phyloP scores from a whole-genome alignment of 441 rosid genomes.

The Erysimum cheiri region DNA sequence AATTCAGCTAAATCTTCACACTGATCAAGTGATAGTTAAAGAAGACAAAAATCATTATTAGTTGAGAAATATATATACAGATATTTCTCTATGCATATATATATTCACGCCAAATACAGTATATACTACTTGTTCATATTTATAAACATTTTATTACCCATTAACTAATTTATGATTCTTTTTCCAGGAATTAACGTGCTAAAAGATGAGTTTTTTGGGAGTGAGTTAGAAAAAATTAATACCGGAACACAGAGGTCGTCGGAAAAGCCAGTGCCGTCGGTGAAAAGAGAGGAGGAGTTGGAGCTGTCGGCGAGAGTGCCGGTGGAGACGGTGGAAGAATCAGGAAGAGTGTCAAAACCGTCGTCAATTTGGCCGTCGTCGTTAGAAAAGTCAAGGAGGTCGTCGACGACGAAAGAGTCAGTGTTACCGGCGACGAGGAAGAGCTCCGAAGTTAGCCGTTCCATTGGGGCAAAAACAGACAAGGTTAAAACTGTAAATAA shows the following conservation, averaged over 20 bases:
- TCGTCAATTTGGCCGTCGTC: constrained; percentile 65
- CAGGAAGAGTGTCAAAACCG: constrained; percentile 54
- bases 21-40: constrained; percentile 44
- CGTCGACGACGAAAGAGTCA: constrained; percentile 59
- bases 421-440: constrained; percentile 54
- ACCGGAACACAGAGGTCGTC: constrained; percentile 90
- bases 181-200: background rate
- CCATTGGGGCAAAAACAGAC: constrained; percentile 9
- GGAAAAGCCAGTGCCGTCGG: constrained; percentile 54
- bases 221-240: background rate
- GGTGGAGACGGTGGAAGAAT: constrained; percentile 65
- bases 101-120: background rate
- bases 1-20: constrained; percentile 89
- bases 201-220: background rate
- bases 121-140: too few relatives aligned
- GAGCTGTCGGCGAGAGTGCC: constrained; percentile 48
- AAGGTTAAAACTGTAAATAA: constrained; percentile 46
- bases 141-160: background rate
- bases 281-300: constrained; percentile 39
- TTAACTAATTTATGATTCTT: background rate
- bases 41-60: background rate
- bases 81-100: background rate
- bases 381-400: constrained; percentile 86
- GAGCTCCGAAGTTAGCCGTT: constrained; percentile 51
- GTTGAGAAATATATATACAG: background rate